phyloP scores from a whole-genome alignment of 352 stramenopile species.

The Pythium dissimile region DNA sequence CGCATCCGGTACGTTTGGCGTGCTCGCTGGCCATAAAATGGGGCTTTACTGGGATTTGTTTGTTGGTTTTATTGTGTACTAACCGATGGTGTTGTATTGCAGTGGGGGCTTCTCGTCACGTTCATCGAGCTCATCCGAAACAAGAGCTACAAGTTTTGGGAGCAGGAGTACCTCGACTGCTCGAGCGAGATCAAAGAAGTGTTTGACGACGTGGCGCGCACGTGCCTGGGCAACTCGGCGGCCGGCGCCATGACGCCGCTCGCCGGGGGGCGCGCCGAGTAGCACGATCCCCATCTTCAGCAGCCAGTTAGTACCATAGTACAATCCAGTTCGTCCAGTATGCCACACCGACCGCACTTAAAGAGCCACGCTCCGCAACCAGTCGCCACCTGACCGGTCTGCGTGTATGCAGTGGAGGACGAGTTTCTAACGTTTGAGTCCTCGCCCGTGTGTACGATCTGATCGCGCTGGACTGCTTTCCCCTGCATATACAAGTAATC shows the following conservation, averaged over 20 bases:
- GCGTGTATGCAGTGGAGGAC: too few species aligned
- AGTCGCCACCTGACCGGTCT: too few species aligned
- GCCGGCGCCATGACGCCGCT: constrained; percentile 25
- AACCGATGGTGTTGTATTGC: constrained; percentile 13
- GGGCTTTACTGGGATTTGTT: too few species aligned
- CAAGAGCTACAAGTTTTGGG: constrained; percentile 99
- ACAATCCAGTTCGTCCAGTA: neutral
- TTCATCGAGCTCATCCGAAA: constrained; percentile 99
- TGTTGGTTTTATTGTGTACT: constrained; percentile 1
- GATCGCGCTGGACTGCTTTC: neutral
- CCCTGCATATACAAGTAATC: too few species aligned
- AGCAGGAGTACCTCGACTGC: constrained; percentile 97
- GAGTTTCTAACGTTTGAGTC: too few species aligned
- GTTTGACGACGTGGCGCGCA: constrained; percentile 97
- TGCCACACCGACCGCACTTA: too few species aligned
- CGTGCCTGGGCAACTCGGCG: constrained; percentile 82
- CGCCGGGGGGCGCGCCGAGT: neutral
- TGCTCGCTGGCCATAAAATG: too few species aligned
- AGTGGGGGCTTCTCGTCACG: constrained; percentile 97
- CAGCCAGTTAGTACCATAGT: neutral
- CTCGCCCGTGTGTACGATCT: too few species aligned
- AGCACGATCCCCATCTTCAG: too few species aligned
- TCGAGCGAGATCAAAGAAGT: constrained; percentile 98
- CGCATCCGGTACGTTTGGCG: constrained; percentile 85
- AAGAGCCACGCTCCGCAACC: too few species aligned